Base-by-base conservation (phyloP, 805 yeast genomes). In the Ogataea nitratoaversa region DNA sequence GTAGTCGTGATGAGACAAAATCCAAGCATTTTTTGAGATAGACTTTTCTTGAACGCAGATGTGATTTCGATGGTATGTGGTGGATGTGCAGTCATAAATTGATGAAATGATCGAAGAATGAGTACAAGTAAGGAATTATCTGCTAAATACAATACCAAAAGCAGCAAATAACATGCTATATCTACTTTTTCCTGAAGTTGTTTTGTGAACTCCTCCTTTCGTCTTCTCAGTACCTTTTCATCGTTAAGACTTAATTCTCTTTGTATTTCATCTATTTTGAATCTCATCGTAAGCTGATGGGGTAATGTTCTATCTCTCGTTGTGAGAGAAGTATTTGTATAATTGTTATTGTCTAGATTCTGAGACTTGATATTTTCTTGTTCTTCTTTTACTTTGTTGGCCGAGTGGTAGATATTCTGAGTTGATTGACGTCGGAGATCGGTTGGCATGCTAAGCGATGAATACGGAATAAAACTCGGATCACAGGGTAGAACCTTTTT, bases 231-330 rank as follows among this genome's bases (percentile, higher is more conserved):
- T 19, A 65, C 57, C 19, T 63, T 49, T 5, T 62, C 61, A 49
- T 73, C 71, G 53, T 73, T 70, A 13, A 49, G 47, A 27, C 60
- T 46, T 4, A 74, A 63, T 52, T 73, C 70, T 33, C 67, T 49
- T 22, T 34, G 37, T 34, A 53, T 35, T 27, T 42, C 41, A 13
- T 41, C 50, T 19, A 32, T 40, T 18, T 43, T 44, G 23, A 48
- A 31, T 37, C 42, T 48, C 52, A 50, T 53, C 11, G 32, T 44
- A 24, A 40, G 25, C n/a, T 25, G 29, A 13, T 23, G 30, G 12
- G 39, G 34, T 17, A 30, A 8, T 5, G 7, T n/a, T 5, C 8
- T 8, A 9, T 27, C 16, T 27, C 13, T 14, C 5, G 6, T 14
- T 27, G 13, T n/a, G 30, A 13, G 16, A 6, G 7, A n/a, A n/a